A percentile compares a stretch with the other conserved stretches of the same genome.
These are phyloP conservation scores for Codiaeum variegatum DNA, from an alignment of 441 rosid genomes.

Conservation along the genomic window DNA sequence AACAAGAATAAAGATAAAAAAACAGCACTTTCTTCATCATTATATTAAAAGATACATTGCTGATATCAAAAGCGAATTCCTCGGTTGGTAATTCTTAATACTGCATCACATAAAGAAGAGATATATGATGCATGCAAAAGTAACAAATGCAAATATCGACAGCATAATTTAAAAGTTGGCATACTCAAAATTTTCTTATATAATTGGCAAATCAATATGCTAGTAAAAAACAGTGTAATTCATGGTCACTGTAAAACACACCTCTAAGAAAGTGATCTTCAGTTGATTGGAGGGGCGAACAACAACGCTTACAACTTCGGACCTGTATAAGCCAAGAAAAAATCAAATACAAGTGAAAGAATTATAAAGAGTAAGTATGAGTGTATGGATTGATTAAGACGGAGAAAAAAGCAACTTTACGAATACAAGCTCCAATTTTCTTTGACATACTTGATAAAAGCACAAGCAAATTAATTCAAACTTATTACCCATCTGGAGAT, in stretches of 20 bases:
- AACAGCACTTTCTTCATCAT: neutral
- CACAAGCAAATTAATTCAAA: conserved; percentile 6
- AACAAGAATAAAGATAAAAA: neutral
- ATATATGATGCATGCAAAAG: neutral
- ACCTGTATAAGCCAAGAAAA: conserved; percentile 38
- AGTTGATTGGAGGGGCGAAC: conserved; percentile 74
- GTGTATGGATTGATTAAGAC: neutral
- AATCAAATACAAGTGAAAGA: neutral
- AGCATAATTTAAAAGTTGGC: neutral
- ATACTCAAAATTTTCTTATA: neutral
- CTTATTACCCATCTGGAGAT: conserved; percentile 69
- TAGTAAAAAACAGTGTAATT: neutral
- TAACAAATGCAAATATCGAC: neutral
- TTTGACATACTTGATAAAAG: neutral
- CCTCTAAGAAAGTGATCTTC: conserved; percentile 95
- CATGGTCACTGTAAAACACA: conserved; percentile 23
- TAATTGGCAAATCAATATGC: conserved; percentile 1
- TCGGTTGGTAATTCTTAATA: neutral
- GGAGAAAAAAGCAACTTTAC: neutral
- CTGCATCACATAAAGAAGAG: neutral
- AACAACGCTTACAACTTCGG: conserved; percentile 75
- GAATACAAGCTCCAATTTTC: neutral
- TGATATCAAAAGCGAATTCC: neutral
- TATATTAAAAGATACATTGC: neutral
- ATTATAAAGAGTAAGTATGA: neutral